A percentile compares a stretch with the other conserved stretches of the same genome.
phyloP scores from a whole-genome alignment of 2,329 filamentous ascomycete genomes.

The Monilinia laxa region DNA sequence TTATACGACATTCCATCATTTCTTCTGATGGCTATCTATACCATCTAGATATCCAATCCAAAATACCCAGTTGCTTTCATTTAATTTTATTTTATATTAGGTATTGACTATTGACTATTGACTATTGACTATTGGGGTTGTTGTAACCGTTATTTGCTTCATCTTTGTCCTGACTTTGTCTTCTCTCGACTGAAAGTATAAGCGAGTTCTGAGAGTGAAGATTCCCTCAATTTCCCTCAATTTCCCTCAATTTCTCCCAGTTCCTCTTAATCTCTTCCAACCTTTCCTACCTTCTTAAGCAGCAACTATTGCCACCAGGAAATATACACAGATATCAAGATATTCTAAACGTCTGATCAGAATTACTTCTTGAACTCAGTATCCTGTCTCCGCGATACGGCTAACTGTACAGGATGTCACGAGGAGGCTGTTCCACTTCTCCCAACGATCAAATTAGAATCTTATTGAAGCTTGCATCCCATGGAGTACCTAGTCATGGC shows the following conservation, averaged over 20 bases:
- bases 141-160: neutral
- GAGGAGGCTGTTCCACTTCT: neutral
- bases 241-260: neutral
- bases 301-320: neutral
- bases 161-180: neutral
- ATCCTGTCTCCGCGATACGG: neutral
- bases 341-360: neutral
- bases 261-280: neutral
- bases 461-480: neutral
- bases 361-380: too few species aligned
- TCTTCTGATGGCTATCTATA: neutral
- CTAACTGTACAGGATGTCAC: neutral
- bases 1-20: neutral
- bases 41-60: neutral
- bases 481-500: neutral
- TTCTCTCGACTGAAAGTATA: neutral
- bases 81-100: neutral
- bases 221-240: neutral
- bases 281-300: neutral
- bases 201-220: neutral
- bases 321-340: neutral
- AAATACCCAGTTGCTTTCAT: neutral
- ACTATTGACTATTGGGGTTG: neutral
- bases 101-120: too few species aligned
- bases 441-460: neutral